phyloP scores from a whole-genome alignment of 768 basidiomycete genomes.

The Amanita subjunquillea region DNA sequence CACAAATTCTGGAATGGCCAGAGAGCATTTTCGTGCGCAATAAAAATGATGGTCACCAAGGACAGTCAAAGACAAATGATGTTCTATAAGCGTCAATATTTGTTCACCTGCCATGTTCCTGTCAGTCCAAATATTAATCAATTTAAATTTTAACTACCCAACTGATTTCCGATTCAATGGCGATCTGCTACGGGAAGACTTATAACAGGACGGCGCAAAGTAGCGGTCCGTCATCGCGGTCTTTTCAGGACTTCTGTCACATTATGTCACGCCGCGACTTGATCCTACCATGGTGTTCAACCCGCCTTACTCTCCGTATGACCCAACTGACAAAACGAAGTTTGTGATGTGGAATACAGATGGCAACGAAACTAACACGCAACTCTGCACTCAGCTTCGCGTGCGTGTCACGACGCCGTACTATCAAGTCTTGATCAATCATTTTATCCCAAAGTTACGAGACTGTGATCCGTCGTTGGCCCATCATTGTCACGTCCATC shows the following conservation, averaged over 20 bases:
- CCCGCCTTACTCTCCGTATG: slow-evolving; percentile 58
- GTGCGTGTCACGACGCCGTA: slow-evolving; percentile 26
- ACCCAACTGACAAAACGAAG: slow-evolving; percentile 60
- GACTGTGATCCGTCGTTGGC: slow-evolving; percentile 74
- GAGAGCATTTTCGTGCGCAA: background rate
- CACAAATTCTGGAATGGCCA: background rate
- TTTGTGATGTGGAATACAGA: slow-evolving; percentile 13
- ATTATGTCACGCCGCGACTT: background rate
- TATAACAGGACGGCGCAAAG: too few species aligned
- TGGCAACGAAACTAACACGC: slow-evolving; percentile 10
- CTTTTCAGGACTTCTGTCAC: background rate
- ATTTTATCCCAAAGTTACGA: slow-evolving; percentile 41
- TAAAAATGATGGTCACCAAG: background rate
- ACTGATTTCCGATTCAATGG: too few species aligned
- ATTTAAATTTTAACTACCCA: too few species aligned
- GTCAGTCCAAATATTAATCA: too few species aligned
- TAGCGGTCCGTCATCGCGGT: too few species aligned
- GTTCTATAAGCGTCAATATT: slow-evolving; percentile 4
- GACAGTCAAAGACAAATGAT: background rate
- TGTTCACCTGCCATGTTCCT: background rate
- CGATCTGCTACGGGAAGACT: too few species aligned
- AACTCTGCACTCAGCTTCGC: slow-evolving; percentile 40
- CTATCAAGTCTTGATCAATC: background rate
- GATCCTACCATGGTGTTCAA: slow-evolving; percentile 23
- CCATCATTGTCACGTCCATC: slow-evolving; percentile 71